These are phyloP conservation scores for Citrus glauca DNA, from an alignment of 345 rosid species.

Conservation along the genomic window DNA sequence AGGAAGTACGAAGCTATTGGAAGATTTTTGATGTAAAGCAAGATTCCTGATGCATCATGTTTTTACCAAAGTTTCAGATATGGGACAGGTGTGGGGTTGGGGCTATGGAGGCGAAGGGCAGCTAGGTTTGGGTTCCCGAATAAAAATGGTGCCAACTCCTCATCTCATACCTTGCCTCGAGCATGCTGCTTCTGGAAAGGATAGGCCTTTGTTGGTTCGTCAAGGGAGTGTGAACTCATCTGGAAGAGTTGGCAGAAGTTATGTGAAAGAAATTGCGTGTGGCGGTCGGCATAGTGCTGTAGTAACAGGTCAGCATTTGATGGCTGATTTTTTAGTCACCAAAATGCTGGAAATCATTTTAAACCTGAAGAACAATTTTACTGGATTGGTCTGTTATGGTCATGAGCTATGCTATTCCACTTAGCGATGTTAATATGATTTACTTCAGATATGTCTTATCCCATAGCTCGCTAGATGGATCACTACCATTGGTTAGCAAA, in stretches of 20 bases:
- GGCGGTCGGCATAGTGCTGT: conserved; percentile 87
- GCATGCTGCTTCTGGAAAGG: conserved; percentile 40
- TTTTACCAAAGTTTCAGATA: conserved; percentile 79
- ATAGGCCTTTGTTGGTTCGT: conserved; percentile 29
- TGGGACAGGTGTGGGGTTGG: conserved; percentile 99
- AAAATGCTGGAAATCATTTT: neutral
- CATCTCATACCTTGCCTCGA: conserved; percentile 72
- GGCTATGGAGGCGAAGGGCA: conserved; percentile 98
- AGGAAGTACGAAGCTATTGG: conserved; percentile 53
- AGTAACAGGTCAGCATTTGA: conserved; percentile 56
- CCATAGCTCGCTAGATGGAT: neutral
- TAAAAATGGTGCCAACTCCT: conserved; percentile 81
- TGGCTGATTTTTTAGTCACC: conserved; percentile 3
- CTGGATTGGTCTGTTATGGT: neutral
- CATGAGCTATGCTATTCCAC: neutral
- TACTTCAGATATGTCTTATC: conserved; percentile 1
- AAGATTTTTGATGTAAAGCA: conserved; percentile 57
- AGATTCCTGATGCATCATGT: conserved; percentile 55
- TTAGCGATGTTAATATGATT: neutral
- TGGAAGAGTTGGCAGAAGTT: conserved; percentile 43
- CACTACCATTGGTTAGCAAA: neutral
- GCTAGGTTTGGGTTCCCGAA: conserved; percentile 78
- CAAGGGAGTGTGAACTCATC: conserved; percentile 43
- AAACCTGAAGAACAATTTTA: neutral
- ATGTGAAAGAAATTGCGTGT: conserved; percentile 67